phyloP scores from a whole-genome alignment of 257 asterid genomes.

The Leptodermis oblonga region DNA sequence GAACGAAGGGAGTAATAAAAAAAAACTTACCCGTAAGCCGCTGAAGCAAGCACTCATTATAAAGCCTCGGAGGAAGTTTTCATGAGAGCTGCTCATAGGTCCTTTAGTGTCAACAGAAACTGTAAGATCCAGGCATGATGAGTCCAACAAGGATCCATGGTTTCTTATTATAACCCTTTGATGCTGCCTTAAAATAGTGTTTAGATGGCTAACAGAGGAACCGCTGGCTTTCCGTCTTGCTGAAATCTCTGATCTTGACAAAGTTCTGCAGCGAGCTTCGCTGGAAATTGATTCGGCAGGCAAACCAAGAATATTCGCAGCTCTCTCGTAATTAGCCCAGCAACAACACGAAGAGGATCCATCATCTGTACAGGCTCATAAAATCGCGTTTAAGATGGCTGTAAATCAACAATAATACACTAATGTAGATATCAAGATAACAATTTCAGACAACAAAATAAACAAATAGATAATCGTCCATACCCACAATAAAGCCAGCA shows the following conservation, averaged over 20 bases:
- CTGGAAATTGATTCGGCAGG: conserved; percentile 22
- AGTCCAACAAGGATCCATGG: conserved; percentile 44
- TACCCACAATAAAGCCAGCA: conserved; percentile 84
- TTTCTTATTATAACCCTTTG: conserved; percentile 51
- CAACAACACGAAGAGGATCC: conserved; percentile 76
- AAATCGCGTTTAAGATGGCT: neutral
- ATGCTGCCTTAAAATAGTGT: conserved; percentile 39
- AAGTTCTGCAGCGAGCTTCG: neutral
- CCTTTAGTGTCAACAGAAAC: conserved; percentile 32
- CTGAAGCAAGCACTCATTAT: conserved; percentile 36
- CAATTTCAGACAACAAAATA: conserved; percentile 1
- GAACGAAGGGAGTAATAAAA: neutral
- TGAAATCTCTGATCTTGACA: neutral
- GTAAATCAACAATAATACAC: neutral
- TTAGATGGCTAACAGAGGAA: conserved; percentile 26
- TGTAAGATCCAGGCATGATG: conserved; percentile 46
- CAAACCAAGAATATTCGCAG: conserved; percentile 62
- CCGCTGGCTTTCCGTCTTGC: conserved; percentile 15
- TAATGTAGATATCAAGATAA: neutral
- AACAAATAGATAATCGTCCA: conserved; percentile 14
- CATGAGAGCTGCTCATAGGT: conserved; percentile 36
- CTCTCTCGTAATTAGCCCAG: conserved; percentile 62
- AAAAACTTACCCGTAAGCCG: conserved; percentile 49
- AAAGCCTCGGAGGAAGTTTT: conserved; percentile 42
- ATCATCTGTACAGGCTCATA: conserved; percentile 48